Evolutionary conservation across 805 yeast genomes (phyloP).

Genomic region (Pichia nakasei): DNA sequence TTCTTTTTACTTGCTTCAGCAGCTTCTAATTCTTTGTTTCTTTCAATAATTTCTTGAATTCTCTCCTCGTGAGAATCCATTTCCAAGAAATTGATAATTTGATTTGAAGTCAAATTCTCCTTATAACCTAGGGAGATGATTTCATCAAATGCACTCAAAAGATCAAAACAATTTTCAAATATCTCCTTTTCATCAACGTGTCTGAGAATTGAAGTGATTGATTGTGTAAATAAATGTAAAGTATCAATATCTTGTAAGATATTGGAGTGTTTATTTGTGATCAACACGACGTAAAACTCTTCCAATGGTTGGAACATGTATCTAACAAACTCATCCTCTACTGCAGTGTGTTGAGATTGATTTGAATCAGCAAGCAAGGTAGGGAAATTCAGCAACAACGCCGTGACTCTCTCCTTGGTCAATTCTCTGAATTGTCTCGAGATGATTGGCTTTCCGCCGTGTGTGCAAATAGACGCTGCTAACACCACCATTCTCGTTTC

Average conservation of each 20-base stretch:
- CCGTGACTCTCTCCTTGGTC: conserved; percentile 75
- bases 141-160: conserved; percentile 89
- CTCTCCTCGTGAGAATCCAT: conserved; percentile 99
- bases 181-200: conserved; percentile 75
- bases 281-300: conserved; percentile 80
- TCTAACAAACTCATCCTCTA: conserved; percentile 85
- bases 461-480: conserved; percentile 92
- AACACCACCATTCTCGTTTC: conserved; percentile 71
- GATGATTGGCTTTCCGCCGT: conserved; percentile 84
- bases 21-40: conserved; percentile 95
- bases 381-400: conserved; percentile 80
- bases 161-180: conserved; percentile 76
- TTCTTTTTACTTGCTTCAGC: conserved; percentile 93
- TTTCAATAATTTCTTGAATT: conserved; percentile 94
- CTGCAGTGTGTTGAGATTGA: conserved; percentile 80
- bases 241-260: conserved; percentile 93
- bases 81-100: conserved; percentile 81
- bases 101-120: conserved; percentile 74
- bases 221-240: conserved; percentile 72
- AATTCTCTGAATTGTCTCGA: conserved; percentile 89
- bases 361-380: conserved; percentile 58
- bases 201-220: conserved; percentile 66
- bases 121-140: conserved; percentile 82
- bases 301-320: conserved; percentile 95
- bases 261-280: conserved; percentile 86